A percentile compares a stretch with the other conserved stretches of the same genome.
Evolutionary conservation across 177 flowering plant species (phyloP).

Genomic region (Vitis hybrid): DNA sequence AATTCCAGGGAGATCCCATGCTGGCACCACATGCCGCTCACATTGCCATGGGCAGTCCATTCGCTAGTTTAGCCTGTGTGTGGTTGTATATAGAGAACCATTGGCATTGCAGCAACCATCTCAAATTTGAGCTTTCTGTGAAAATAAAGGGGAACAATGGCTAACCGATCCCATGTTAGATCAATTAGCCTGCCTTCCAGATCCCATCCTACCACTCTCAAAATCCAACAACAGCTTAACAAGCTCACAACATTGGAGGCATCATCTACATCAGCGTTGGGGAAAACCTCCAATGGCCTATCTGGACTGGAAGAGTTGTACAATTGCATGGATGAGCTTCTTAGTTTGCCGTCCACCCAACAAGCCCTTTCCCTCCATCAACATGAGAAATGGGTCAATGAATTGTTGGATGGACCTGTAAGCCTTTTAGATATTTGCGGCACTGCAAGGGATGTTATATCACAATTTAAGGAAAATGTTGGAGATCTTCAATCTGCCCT

Average conservation of each 20-base stretch:
- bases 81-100: slow-evolving; percentile 3
- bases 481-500: slow-evolving; percentile 34
- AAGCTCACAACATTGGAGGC: slow-evolving; percentile 15
- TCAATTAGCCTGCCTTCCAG: slow-evolving; percentile 50
- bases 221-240: slow-evolving; percentile 38
- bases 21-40: slow-evolving; percentile 18
- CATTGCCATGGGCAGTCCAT: neutral
- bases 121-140: neutral
- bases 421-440: slow-evolving; percentile 40
- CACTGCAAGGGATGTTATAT: slow-evolving; percentile 31
- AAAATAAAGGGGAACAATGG: slow-evolving; percentile 18
- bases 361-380: slow-evolving; percentile 25
- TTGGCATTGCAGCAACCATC: neutral
- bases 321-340: slow-evolving; percentile 39
- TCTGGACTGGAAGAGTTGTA: slow-evolving; percentile 31
- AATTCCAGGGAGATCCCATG: slow-evolving; percentile 10
- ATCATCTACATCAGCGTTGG: slow-evolving; percentile 13
- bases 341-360: slow-evolving; percentile 30
- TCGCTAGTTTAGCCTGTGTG: neutral
- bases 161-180: slow-evolving; percentile 14
- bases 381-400: slow-evolving; percentile 29
- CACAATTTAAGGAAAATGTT: slow-evolving; percentile 27
- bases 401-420: slow-evolving; percentile 43
- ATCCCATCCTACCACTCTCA: slow-evolving; percentile 36
- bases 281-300: slow-evolving; percentile 13